phyloP scores from a whole-genome alignment of 2,329 filamentous ascomycete species.

The Cordyceps farinosa region DNA sequence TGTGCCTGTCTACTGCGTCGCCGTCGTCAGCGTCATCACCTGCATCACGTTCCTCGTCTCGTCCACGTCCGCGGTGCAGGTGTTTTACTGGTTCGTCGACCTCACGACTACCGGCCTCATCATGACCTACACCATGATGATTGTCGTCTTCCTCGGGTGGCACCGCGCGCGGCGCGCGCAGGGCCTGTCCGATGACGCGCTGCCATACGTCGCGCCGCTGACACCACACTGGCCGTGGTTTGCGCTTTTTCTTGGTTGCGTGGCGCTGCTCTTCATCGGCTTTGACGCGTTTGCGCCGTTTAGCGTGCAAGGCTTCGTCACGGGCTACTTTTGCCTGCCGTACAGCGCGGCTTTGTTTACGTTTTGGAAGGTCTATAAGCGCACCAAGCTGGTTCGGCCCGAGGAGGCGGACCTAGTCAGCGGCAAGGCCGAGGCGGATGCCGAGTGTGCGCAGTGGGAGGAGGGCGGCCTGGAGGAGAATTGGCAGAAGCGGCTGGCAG shows the following conservation, averaged over 20 bases:
- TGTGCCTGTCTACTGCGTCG: conserved; percentile 54
- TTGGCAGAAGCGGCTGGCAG: conserved; percentile 33
- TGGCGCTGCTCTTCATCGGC: conserved; percentile 54
- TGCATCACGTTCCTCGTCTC: conserved; percentile 49
- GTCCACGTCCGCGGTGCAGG: conserved; percentile 42
- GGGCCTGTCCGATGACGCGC: conserved; percentile 39
- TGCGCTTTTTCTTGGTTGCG: conserved; percentile 42
- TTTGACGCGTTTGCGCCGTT: conserved; percentile 54
- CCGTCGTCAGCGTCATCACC: conserved; percentile 44
- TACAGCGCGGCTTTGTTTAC: conserved; percentile 56
- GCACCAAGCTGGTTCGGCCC: conserved; percentile 53
- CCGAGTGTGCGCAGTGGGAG: conserved; percentile 44
- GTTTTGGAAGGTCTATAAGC: conserved; percentile 63
- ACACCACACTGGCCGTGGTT: conserved; percentile 52
- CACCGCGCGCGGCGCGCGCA: conserved; percentile 49
- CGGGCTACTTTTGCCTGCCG: conserved; percentile 51
- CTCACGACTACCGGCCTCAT: conserved; percentile 53
- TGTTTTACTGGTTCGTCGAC: conserved; percentile 52
- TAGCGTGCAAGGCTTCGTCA: conserved; percentile 46
- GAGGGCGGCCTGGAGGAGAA: conserved; percentile 46
- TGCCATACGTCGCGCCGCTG: conserved; percentile 48
- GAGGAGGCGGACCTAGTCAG: conserved; percentile 59
- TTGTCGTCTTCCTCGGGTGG: conserved; percentile 41
- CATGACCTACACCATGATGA: conserved; percentile 51
- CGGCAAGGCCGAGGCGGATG: conserved; percentile 63